phyloP scores from a whole-genome alignment of 2,329 filamentous ascomycete species.

The Dactylellina cionopaga region DNA sequence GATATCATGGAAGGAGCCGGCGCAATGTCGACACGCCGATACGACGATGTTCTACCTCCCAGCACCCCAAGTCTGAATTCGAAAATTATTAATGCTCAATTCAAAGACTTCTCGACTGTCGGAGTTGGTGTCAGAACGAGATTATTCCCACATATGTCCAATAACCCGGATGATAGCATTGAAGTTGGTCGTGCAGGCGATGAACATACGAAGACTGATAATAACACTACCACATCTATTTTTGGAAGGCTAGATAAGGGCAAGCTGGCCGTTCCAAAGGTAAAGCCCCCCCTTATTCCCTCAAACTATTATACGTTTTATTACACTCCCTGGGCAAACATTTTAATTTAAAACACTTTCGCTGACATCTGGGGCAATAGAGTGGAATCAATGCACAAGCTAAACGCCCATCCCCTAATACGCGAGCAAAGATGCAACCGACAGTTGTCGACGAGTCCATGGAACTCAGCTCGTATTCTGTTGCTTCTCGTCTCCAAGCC shows the following conservation, averaged over 20 bases:
- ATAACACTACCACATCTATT: slow-evolving; percentile 24
- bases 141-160: slow-evolving; percentile 42
- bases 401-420: slow-evolving; percentile 34
- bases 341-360: background rate
- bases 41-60: slow-evolving; percentile 32
- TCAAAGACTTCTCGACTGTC: slow-evolving; percentile 45
- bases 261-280: slow-evolving; percentile 15
- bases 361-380: slow-evolving; percentile 9
- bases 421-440: slow-evolving; percentile 37
- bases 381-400: slow-evolving; percentile 23
- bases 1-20: slow-evolving; percentile 39
- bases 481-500: slow-evolving; percentile 24
- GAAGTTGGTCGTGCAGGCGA: slow-evolving; percentile 42
- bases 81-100: slow-evolving; percentile 44
- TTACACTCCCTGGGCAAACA: background rate
- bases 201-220: slow-evolving; percentile 44
- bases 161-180: slow-evolving; percentile 40
- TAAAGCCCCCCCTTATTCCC: slow-evolving; percentile 1
- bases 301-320: background rate
- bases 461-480: slow-evolving; percentile 37
- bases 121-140: slow-evolving; percentile 40
- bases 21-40: slow-evolving; percentile 47
- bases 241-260: slow-evolving; percentile 28
- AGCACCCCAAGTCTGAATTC: slow-evolving; percentile 32
- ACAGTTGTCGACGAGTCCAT: slow-evolving; percentile 45